Base-by-base conservation (phyloP, 257 asterid species). In the Nicotiana obtusifolia region DNA sequence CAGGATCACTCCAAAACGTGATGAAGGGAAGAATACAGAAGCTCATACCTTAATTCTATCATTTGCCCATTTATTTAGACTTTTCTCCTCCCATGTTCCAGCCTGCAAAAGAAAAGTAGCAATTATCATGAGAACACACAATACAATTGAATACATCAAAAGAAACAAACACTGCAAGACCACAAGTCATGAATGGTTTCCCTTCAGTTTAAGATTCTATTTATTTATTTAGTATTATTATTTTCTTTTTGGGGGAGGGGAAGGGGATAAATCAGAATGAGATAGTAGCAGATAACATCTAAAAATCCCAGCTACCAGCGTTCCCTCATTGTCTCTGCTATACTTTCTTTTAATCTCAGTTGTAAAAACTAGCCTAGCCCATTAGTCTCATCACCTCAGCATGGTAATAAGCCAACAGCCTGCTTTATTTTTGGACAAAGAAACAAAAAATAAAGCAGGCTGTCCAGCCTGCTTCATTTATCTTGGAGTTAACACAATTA, bases 1-100 rank as follows among this genome's bases (percentile, higher is more conserved):
- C 26, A 83, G 52, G n/a, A 81, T 44, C 52, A 37, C 7, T 53
- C 16, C 17, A 19, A 11, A 68, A 11, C 24, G 24, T 54, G 31
- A 62, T 11, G 7, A 64, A 41, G 47, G 24, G 37, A 81, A 5
- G 10, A 44, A 35, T 54, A 61, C 64, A 10, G 28, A 10, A 22
- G 28, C 78, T 71, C 87, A 81, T 26, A 89, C 92, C 92, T 89
- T 87, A 52, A 89, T 85, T 67, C 89, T 82, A 26, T 82, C 86
- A 30, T 81, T 86, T 37, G 92, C 90, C 92, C 92, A 89, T 60
- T 86, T 89, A 81, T 87, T 83, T 22, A 89, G 73, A 62, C 59
- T 87, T 82, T 89, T 89, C 82, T 89, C 92, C 78, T 89, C 90
- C 92, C 92, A 89, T 22, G 90, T 89, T 67, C 92, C 92, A 76